Conservation (phyloP, 257 asterid genomes). For the Capsicum baccatum region DNA sequence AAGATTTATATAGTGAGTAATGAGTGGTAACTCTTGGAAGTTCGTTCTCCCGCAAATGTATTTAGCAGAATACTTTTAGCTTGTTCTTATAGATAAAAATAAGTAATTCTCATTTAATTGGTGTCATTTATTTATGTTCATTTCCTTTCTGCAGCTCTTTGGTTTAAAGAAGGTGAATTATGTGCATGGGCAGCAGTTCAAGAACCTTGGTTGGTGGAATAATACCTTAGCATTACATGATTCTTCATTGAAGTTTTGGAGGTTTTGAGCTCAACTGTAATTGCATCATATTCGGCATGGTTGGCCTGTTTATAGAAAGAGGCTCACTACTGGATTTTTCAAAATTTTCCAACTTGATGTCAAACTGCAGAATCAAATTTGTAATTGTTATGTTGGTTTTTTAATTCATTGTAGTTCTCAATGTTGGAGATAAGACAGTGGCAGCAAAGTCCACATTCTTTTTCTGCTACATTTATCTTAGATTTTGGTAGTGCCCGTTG, state of each 20-base stretch:
- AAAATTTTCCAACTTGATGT: neutral
- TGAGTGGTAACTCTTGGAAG: neutral
- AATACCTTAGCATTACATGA: conserved; percentile 5
- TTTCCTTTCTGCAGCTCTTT: conserved; percentile 56
- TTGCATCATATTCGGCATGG: neutral
- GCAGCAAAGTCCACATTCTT: neutral
- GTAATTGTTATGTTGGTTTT: neutral
- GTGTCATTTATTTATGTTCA: neutral
- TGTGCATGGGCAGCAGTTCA: conserved; percentile 66
- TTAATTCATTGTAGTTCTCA: conserved; percentile 7
- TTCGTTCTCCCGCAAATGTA: neutral
- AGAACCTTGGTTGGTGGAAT: conserved; percentile 82
- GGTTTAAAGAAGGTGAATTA: conserved; percentile 85
- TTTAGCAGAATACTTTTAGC: neutral
- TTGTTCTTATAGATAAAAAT: neutral
- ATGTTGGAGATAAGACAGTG: neutral
- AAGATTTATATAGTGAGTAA: neutral
- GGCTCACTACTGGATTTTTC: neutral
- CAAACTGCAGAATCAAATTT: neutral
- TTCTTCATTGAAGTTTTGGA: neutral
- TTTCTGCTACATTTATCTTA: neutral
- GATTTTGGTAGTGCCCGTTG: too few species aligned
- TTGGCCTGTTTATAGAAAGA: neutral
- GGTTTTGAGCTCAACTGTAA: neutral
- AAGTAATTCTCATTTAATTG: neutral